A percentile compares a stretch with the other conserved stretches of the same genome.
Conservation (phyloP, 257 asterid genomes). For the Lantana camara region DNA sequence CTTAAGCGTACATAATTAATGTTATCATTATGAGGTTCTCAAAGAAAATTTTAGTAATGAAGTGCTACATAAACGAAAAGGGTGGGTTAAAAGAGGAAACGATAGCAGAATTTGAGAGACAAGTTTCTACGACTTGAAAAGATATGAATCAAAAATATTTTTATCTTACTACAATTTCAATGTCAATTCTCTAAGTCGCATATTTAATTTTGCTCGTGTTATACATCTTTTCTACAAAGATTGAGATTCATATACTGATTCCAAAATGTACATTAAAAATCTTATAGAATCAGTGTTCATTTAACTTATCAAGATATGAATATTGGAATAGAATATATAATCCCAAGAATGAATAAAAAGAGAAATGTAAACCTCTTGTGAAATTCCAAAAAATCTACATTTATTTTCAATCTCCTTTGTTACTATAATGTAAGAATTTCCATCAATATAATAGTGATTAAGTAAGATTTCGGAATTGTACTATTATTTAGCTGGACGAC, state of each 20-base stretch:
- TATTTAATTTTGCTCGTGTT: conserved; percentile 18
- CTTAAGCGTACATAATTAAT: no score
- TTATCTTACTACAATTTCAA: background rate
- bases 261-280: background rate
- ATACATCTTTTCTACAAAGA: conserved; percentile 21
- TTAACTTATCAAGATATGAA: background rate
- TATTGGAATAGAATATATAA: no score
- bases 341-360: no score
- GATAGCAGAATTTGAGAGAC: conserved; percentile 8
- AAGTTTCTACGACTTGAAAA: conserved; percentile 32
- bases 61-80: conserved; percentile 37
- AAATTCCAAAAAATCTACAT: no score
- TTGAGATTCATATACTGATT: conserved; percentile 21
- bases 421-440: no score
- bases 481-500: no score
- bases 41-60: conserved; percentile 29
- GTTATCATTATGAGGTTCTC: background rate
- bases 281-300: background rate
- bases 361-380: no score
- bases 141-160: conserved; percentile 29
- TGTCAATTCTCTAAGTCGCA: background rate
- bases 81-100: conserved; percentile 25
- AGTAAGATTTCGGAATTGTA: no score
- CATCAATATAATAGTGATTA: no score
- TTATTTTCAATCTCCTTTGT: no score